Evolutionary conservation across 768 basidiomycete species (phyloP).

Genomic region (Cystofilobasidium macerans): DNA sequence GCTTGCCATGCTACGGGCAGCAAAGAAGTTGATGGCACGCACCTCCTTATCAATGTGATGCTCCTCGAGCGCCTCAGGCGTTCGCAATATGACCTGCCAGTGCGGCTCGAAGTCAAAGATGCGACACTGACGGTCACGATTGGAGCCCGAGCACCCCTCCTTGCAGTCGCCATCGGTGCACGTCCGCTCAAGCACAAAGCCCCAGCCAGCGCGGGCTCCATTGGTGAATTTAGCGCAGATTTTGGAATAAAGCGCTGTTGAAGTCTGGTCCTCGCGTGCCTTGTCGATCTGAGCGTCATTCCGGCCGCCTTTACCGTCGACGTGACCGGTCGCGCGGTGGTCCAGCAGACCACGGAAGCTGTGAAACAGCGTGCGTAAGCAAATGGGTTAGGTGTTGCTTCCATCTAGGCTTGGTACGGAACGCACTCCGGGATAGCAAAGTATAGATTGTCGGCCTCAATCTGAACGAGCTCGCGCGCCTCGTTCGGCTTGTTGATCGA

Average conservation of each 20-base stretch:
- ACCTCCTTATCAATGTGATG: conserved; percentile 27
- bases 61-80: conserved; percentile 30
- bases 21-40: conserved; percentile 24
- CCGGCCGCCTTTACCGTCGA: not conserved
- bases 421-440: conserved; percentile 77
- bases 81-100: conserved; percentile 55
- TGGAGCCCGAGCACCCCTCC: conserved; percentile 46
- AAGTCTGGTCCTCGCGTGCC: not conserved
- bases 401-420: not conserved
- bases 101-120: conserved; percentile 71
- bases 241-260: conserved; percentile 43
- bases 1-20: not conserved
- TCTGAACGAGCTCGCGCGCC: conserved; percentile 68
- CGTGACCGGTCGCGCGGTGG: conserved; percentile 19
- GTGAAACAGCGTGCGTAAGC: not conserved
- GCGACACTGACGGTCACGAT: conserved; percentile 68
- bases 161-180: conserved; percentile 57
- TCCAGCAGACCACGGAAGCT: conserved; percentile 22
- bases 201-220: conserved; percentile 73
- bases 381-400: not conserved
- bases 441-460: conserved; percentile 64
- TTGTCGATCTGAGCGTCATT: not conserved
- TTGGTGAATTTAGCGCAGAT: conserved; percentile 71
- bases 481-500: conserved; percentile 59
- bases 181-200: conserved; percentile 60